A percentile compares a stretch with the other conserved stretches of the same genome.
These are phyloP conservation scores for Raffaelea ambrosiae DNA, from an alignment of 2,329 filamentous ascomycete genomes.

Conservation along the genomic window DNA sequence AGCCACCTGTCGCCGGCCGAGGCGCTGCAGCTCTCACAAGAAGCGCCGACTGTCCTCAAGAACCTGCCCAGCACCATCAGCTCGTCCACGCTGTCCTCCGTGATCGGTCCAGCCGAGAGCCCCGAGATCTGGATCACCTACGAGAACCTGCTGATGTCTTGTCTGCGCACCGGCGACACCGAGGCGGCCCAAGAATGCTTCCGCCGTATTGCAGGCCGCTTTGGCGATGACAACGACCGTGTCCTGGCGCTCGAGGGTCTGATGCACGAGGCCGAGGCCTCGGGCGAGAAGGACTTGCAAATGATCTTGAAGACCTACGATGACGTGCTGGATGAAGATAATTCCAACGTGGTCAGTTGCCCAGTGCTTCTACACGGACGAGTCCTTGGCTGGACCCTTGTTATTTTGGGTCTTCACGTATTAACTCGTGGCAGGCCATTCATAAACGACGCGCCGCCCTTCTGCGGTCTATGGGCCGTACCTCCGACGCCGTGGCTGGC, in stretches of 20 bases:
- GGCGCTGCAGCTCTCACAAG: constrained; percentile 50
- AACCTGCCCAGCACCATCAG: constrained; percentile 46
- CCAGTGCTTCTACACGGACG: no score
- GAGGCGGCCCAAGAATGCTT: constrained; percentile 67
- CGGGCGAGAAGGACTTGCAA: constrained; percentile 54
- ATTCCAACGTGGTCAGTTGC: constrained; percentile 67
- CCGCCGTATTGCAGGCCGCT: constrained; percentile 66
- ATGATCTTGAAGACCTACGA: constrained; percentile 71
- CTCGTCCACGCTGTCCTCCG: constrained; percentile 41
- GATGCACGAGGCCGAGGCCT: constrained; percentile 74
- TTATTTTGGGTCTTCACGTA: neutral
- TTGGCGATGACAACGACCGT: constrained; percentile 76
- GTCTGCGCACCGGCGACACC: constrained; percentile 77
- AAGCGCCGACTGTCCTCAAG: constrained; percentile 47
- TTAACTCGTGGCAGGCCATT: constrained; percentile 55
- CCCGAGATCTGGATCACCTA: constrained; percentile 76
- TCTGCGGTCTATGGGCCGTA: constrained; percentile 62
- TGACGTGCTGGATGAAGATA: constrained; percentile 61
- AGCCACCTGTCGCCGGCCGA: constrained; percentile 46
- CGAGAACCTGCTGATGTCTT: constrained; percentile 80
- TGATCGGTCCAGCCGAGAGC: constrained; percentile 56
- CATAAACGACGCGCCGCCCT: constrained; percentile 78
- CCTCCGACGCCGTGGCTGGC: constrained; percentile 63
- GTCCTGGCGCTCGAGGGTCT: constrained; percentile 77
- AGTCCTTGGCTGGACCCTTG: no score